Conservation (phyloP, 345 rosid species). For the Moringa oleifera region DNA sequence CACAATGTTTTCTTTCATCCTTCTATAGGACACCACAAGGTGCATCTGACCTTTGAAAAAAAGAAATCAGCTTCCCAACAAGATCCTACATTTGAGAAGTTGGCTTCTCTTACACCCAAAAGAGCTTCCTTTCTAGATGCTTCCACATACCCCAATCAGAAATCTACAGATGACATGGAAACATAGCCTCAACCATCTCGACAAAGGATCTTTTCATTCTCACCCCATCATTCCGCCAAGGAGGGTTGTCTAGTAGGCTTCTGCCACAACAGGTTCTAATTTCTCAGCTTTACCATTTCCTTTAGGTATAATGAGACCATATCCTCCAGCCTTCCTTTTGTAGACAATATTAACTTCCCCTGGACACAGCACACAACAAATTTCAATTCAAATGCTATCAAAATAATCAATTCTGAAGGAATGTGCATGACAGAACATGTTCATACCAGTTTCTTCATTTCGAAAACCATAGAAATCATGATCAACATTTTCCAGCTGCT, state of each 20-base stretch:
- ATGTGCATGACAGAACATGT: neutral
- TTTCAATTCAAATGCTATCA: neutral
- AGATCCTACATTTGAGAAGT: slow-evolving; percentile 7
- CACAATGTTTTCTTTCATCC: neutral
- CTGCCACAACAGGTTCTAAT: slow-evolving; percentile 52
- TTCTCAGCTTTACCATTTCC: slow-evolving; percentile 50
- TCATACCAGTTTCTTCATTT: slow-evolving; percentile 84
- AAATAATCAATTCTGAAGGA: neutral
- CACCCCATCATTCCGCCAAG: slow-evolving; percentile 33
- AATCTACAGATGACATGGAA: slow-evolving; percentile 8
- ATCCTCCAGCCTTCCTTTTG: slow-evolving; percentile 85
- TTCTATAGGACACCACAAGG: neutral
- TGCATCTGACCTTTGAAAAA: slow-evolving; percentile 2
- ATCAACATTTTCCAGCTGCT: slow-evolving; percentile 78
- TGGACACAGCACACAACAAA: slow-evolving; percentile 22
- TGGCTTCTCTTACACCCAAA: slow-evolving; percentile 4
- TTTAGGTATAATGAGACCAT: slow-evolving; percentile 82
- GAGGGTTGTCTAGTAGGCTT: slow-evolving; percentile 51
- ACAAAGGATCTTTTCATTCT: slow-evolving; percentile 2
- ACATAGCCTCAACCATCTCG: neutral
- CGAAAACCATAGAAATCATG: slow-evolving; percentile 90
- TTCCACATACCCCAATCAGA: slow-evolving; percentile 3
- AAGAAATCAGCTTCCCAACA: neutral
- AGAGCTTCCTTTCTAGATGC: neutral
- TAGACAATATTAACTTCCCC: slow-evolving; percentile 89